Conservation (phyloP, 2,329 filamentous ascomycete species). For the Diaporthe eres region DNA sequence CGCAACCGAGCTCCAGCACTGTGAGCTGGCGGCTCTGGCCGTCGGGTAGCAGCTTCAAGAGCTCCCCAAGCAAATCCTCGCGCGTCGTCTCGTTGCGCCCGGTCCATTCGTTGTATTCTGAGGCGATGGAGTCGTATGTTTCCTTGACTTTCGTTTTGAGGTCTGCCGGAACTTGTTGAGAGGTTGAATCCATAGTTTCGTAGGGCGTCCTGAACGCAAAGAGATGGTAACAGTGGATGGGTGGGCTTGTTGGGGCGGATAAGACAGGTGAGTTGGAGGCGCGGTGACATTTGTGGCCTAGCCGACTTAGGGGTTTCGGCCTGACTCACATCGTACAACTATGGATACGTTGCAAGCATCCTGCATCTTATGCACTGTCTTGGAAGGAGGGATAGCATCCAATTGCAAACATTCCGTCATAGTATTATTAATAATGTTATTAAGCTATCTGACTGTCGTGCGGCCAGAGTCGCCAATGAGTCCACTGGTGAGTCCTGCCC, state of each 20-base stretch:
- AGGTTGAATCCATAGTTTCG: neutral
- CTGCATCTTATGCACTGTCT: neutral
- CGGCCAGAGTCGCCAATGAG: too few species aligned
- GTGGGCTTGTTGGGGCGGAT: neutral
- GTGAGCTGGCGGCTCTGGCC: neutral
- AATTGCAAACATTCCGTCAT: neutral
- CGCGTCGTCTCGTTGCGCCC: conserved; percentile 49
- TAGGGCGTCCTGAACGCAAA: neutral
- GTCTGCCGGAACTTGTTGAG: conserved; percentile 40
- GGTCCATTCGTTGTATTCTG: conserved; percentile 58
- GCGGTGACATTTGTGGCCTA: neutral
- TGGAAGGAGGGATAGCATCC: neutral
- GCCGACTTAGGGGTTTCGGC: neutral
- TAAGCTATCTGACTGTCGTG: too few species aligned
- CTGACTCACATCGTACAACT: neutral
- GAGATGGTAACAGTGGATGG: neutral
- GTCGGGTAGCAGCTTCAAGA: conserved; percentile 47
- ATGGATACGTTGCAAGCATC: too few species aligned
- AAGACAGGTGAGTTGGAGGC: neutral
- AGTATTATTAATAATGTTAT: too few species aligned
- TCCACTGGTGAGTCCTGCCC: too few species aligned
- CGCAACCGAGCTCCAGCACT: conserved; percentile 61
- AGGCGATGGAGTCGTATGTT: conserved; percentile 57
- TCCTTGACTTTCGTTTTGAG: conserved; percentile 55
- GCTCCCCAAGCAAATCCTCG: conserved; percentile 51